Evolutionary conservation across 176 grass and related monocot genomes (phyloP), one percentile per base, ranked within the genome.

Genomic region (Metroxylon sagu): DNA sequence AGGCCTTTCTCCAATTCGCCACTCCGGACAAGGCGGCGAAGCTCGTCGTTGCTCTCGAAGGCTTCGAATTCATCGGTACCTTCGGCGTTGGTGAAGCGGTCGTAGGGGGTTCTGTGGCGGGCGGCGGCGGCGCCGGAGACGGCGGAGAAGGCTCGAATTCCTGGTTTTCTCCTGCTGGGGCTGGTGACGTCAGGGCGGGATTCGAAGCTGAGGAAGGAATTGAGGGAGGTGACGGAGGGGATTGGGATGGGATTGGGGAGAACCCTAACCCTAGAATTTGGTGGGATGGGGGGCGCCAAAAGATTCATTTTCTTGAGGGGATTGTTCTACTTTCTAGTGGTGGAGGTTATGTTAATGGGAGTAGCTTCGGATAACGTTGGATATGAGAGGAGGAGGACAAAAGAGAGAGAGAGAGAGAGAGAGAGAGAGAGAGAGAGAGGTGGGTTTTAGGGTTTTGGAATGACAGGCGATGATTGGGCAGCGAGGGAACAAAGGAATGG

Each of bases 1-100:
- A 89, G 82, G 63, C 81, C 74, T 48, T 79, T 78, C 53, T 82
- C 75, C 48, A 89, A 78, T 58, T 85, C 74, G 17, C 82, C 86
- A 5, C 56, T 56, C 58, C 77, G 71, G 49, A 85, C 68, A 49
- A 89, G 78, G 25, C 74, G 52, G 67, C 81, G 83, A 16, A 89
- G 78, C 58, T 64, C 79, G 68, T 74, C 76, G 72, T 83, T 74
- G 12, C 35, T 43, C 5, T 43, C 14, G 35, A 43, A 43, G 35
- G 35, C 35, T 7, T 43, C 35, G 35, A 43, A 43, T 7, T 43
- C 35, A 10, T 43, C 35, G 35, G 7, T 12, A 0, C 6, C 8
- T 0, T 10, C 10, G 5, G 8, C 35, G 10, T 43, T 43, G 35
- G 35, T 12, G 35, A 43, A 43, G 8, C 35, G 35, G 7, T 43